Evolutionary conservation across 495 filamentous ascomycete genomes (phyloP).

Genomic region (Thermochaetoides thermophila): DNA sequence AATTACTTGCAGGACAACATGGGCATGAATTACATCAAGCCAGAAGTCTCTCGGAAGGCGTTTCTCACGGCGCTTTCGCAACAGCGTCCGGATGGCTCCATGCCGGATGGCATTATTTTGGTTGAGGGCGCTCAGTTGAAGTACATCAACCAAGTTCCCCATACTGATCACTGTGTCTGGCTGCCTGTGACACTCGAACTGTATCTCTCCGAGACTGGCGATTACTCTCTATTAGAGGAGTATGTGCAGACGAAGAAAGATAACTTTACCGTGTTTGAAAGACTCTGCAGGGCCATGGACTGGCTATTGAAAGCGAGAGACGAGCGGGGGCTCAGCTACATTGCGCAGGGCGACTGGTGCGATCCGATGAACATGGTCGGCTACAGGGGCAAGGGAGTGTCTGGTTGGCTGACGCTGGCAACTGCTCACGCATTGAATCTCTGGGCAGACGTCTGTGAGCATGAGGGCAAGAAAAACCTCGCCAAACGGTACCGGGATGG

Average conservation of each 20-base stretch:
- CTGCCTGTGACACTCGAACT: slow-evolving; percentile 37
- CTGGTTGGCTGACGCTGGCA: slow-evolving; percentile 41
- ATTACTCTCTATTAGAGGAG: slow-evolving; percentile 35
- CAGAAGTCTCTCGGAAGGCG: slow-evolving; percentile 30
- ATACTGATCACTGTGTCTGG: slow-evolving; percentile 46
- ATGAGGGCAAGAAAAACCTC: slow-evolving; percentile 24
- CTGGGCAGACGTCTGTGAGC: slow-evolving; percentile 36
- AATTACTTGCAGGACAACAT: slow-evolving; percentile 47
- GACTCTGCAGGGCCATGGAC: slow-evolving; percentile 39
- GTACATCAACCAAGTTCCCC: slow-evolving; percentile 45
- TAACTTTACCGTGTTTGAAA: slow-evolving; percentile 35
- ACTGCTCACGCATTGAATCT: slow-evolving; percentile 35
- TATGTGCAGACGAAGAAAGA: slow-evolving; percentile 23
- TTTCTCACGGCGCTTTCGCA: slow-evolving; percentile 35
- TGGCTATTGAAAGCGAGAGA: slow-evolving; percentile 36
- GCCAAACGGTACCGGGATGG: slow-evolving; percentile 28
- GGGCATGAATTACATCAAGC: slow-evolving; percentile 45
- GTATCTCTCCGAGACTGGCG: slow-evolving; percentile 38
- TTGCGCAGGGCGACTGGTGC: slow-evolving; percentile 44
- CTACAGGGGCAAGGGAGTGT: slow-evolving; percentile 40
- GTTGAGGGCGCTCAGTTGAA: slow-evolving; percentile 40
- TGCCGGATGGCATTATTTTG: slow-evolving; percentile 42
- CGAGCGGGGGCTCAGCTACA: slow-evolving; percentile 38
- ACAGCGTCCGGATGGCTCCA: slow-evolving; percentile 38
- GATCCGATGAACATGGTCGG: slow-evolving; percentile 48